phyloP scores from a whole-genome alignment of 352 stramenopile species.

The Thraustochytrium striatum region DNA sequence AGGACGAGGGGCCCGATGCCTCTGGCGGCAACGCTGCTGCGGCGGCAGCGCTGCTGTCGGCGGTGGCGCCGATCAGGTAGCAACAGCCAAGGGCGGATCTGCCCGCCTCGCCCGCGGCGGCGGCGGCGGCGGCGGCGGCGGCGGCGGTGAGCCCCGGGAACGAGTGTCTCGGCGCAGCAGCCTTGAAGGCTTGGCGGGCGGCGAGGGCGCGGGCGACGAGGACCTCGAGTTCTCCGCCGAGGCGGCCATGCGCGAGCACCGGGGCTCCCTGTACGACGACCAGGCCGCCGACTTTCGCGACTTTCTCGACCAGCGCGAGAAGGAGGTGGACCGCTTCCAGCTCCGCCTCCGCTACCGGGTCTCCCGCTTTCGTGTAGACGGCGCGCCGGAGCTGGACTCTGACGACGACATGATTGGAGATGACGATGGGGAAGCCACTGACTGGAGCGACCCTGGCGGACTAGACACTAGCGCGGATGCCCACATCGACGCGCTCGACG shows the following conservation, averaged over 20 bases:
- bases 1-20: neutral
- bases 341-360: slow-evolving; percentile 16
- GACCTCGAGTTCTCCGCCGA: slow-evolving; percentile 5
- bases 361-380: slow-evolving; percentile 20
- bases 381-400: neutral
- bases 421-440: too few relatives aligned
- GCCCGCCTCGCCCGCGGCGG: too few relatives aligned
- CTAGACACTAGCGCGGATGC: too few relatives aligned
- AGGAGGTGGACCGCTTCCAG: slow-evolving; percentile 33
- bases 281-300: slow-evolving; percentile 19
- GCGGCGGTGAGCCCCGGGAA: too few relatives aligned
- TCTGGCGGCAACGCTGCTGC: neutral
- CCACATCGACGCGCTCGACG: too few relatives aligned
- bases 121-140: too few relatives aligned
- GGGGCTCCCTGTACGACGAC: neutral
- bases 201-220: neutral
- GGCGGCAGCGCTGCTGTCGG: too few relatives aligned
- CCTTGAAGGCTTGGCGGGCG: neutral
- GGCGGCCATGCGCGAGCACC: slow-evolving; percentile 3
- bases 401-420: too few relatives aligned
- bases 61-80: neutral
- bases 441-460: too few relatives aligned
- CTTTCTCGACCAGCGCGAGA: slow-evolving; percentile 12
- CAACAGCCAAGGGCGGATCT: neutral
- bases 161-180: neutral